Evolutionary conservation across 306 rosid genomes (phyloP), one percentile per base, ranked within the genome.

Genomic region (Potentilla sterilis): DNA sequence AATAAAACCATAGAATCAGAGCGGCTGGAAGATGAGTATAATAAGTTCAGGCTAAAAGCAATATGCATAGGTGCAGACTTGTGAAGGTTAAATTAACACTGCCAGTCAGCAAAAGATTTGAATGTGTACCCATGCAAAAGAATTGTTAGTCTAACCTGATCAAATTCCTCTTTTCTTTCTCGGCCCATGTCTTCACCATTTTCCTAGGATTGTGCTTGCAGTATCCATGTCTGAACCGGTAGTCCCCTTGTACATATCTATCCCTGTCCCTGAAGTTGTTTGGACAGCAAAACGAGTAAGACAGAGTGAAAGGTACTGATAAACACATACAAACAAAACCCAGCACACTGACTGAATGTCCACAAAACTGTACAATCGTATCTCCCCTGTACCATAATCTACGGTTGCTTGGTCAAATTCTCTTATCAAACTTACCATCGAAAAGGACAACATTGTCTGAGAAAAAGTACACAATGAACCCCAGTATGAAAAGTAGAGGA

Each of bases 171-270:
- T 83, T 91, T 83, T 91, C 98, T 86, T 94, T 92, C 83, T 94
- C 98, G 0, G 97, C 98, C 98, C 98, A 94, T 71, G 96, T 92
- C 86, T 90, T 87, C 28, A 94, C 98, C 98, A 94, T 94, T 81
- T 94, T 94, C 83, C 98, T 87, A 72, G 98, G 96, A 81, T 92
- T 94, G 83, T 85, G 90, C 88, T 62, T 92, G 82, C 97, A 89
- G 64, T 94, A 91, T 84, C 96, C 98, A 55, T 90, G 75, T 85
- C 91, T 86, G 81, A 92, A 94, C 69, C 96, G 91, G 66, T 80
- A 86, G 81, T 94, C 96, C 70, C 98, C 98, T 92, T 94, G 93
- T 42, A 94, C 98, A 65, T 94, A 92, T 71, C 96, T 81, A 85
- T 90, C 97, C 81, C 98, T 88, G 70, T 92, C 98, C 93, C 97